Evolutionary conservation across 495 filamentous ascomycete genomes (phyloP).

Genomic region (Penicillium fimorum): DNA sequence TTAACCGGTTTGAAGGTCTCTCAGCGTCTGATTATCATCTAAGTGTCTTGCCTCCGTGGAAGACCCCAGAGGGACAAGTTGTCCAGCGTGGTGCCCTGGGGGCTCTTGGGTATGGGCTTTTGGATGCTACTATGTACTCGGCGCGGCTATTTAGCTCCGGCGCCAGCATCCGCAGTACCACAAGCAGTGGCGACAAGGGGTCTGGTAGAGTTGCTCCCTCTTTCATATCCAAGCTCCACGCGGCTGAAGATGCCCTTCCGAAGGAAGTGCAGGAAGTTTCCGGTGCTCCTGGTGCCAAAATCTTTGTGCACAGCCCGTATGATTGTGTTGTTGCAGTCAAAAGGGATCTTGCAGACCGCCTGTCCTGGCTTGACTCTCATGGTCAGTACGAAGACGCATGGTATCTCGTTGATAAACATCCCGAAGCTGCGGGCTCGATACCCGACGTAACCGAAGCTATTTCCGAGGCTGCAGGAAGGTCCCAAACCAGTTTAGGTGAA

Average conservation of each 20-base stretch:
- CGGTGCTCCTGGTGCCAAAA: slow-evolving; percentile 72
- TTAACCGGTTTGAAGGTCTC: slow-evolving; percentile 80
- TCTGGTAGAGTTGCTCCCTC: slow-evolving; percentile 46
- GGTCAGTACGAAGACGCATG: slow-evolving; percentile 80
- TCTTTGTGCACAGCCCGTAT: slow-evolving; percentile 94
- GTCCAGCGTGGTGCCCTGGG: slow-evolving; percentile 69
- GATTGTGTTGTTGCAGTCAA: slow-evolving; percentile 88
- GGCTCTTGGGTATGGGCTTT: slow-evolving; percentile 57
- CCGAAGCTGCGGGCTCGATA: slow-evolving; percentile 46
- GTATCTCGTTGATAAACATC: slow-evolving; percentile 82
- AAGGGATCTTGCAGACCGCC: slow-evolving; percentile 77
- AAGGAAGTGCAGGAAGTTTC: slow-evolving; percentile 47
- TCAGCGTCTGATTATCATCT: slow-evolving; percentile 93
- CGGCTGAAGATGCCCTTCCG: slow-evolving; percentile 30
- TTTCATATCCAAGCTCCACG: slow-evolving; percentile 37
- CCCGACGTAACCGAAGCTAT: slow-evolving; percentile 53
- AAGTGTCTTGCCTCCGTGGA: slow-evolving; percentile 73
- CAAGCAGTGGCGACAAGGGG: slow-evolving; percentile 57
- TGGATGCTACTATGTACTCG: slow-evolving; percentile 83
- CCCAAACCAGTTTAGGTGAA: slow-evolving; percentile 61
- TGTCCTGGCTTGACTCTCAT: slow-evolving; percentile 79
- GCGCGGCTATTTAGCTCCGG: slow-evolving; percentile 80
- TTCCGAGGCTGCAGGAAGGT: slow-evolving; percentile 50
- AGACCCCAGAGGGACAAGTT: slow-evolving; percentile 51
- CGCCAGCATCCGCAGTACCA: slow-evolving; percentile 75